A percentile compares a stretch with the other conserved stretches of the same genome.
These are phyloP conservation scores for Emmonsia crescens DNA, from an alignment of 2,329 filamentous ascomycete genomes.

Conservation along the genomic window DNA sequence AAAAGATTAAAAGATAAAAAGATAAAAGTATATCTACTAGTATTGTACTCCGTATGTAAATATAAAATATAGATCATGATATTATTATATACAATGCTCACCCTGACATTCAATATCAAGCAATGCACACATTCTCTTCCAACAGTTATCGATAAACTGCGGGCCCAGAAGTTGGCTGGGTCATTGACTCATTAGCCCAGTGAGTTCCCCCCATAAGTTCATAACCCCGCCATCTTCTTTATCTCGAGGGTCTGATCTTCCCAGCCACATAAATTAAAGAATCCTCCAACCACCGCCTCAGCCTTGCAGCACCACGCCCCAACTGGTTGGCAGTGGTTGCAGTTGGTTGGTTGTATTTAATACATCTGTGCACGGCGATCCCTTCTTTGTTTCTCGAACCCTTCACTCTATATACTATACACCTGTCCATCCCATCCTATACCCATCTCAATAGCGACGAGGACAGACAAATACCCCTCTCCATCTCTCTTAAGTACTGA, in stretches of 20 bases:
- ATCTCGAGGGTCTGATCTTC: not conserved
- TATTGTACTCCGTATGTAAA: too few relatives aligned
- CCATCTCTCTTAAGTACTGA: not conserved
- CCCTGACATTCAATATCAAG: not conserved
- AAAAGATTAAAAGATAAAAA: not conserved
- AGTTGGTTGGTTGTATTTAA: conserved; percentile 1
- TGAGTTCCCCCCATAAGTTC: not conserved
- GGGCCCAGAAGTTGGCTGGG: too few relatives aligned
- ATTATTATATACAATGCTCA: too few relatives aligned
- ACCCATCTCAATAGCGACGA: not conserved
- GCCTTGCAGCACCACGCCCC: not conserved
- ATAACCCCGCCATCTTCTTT: not conserved
- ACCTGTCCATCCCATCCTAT: not conserved
- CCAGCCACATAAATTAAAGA: not conserved
- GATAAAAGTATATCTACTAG: too few relatives aligned
- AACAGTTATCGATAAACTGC: too few relatives aligned
- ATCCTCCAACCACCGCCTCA: not conserved
- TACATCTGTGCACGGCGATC: not conserved
- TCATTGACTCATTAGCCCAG: not conserved
- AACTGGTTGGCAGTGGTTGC: not conserved
- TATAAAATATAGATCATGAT: too few relatives aligned
- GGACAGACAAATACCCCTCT: not conserved
- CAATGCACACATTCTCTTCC: too few relatives aligned
- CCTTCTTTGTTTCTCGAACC: not conserved
- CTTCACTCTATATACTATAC: not conserved